A percentile compares a stretch with the other conserved stretches of the same genome.
Evolutionary conservation across 768 basidiomycete genomes (phyloP).

Genomic region (Trametes elegans): DNA sequence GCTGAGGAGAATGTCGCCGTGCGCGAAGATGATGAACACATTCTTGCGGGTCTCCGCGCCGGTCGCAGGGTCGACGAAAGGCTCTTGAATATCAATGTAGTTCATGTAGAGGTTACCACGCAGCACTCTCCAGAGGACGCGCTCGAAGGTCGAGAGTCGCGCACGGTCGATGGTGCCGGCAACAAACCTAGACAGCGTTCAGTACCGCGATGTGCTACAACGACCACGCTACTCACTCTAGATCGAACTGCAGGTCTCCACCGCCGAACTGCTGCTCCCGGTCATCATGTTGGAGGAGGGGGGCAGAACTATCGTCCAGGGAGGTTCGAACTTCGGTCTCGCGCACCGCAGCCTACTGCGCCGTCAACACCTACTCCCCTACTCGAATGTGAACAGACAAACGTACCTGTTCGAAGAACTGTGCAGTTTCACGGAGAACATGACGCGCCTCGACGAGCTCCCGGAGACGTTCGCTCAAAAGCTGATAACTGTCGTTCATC

Average conservation of each 20-base stretch:
- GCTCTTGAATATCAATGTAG: slow-evolving; percentile 90
- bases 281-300: slow-evolving; percentile 90
- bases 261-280: slow-evolving; percentile 61
- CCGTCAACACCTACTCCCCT: neutral
- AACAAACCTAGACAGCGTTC: slow-evolving; percentile 62
- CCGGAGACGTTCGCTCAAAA: slow-evolving; percentile 77
- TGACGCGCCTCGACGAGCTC: slow-evolving; percentile 93
- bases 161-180: slow-evolving; percentile 94
- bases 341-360: slow-evolving; percentile 67
- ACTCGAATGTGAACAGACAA: neutral
- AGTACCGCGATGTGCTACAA: neutral
- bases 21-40: slow-evolving; percentile 99
- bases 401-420: slow-evolving; percentile 87
- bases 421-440: slow-evolving; percentile 92
- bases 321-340: slow-evolving; percentile 81
- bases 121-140: slow-evolving; percentile 96
- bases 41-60: slow-evolving; percentile 90
- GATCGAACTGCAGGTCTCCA: slow-evolving; percentile 65
- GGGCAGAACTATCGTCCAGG: slow-evolving; percentile 88
- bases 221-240: slow-evolving; percentile 60
- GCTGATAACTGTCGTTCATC: slow-evolving; percentile 94
- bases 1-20: slow-evolving; percentile 86
- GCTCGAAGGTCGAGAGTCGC: slow-evolving; percentile 90
- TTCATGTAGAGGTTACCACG: slow-evolving; percentile 99
- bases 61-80: slow-evolving; percentile 85